Evolutionary conservation across 1,284 basidiomycete species (phyloP), one percentile per base, ranked within the genome.

Genomic region (Pseudozyma thailandica): DNA sequence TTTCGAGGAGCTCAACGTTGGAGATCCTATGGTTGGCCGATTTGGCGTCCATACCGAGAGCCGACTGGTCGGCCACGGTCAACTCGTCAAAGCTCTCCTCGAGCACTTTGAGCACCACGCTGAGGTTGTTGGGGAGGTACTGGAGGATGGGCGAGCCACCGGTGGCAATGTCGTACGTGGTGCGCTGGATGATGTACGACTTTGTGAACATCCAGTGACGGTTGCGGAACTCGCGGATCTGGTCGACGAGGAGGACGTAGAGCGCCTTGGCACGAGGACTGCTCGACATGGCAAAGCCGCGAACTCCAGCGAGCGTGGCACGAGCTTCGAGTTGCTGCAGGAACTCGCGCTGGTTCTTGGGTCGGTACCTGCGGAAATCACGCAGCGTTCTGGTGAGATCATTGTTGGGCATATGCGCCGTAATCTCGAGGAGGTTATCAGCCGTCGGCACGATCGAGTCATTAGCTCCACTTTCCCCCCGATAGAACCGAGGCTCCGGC

Each of bases 401-500:
- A 43, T 81, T 81, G 59, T 77, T 64, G 10, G 80, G 80, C 51
- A 79, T 62, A 33, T 73, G 62, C 2, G 62, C 58, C 2, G 80
- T 82, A 49, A 82, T 77, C 53, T 82, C 75, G 15, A 82, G 55
- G n/a, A 82, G 28, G 54, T 82, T 82, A 60, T 82, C 80, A 2
- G 48, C 62, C 0, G 71, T 59, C 3, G 80, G 80, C 2, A 82
- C 54, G 38, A 82, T 65, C 3, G 59, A 64, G 35, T 82, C 80
- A 50, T 78, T 79, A 5, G 71, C 75, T 3, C 79, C 79, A 16
- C n/a, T n/a, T n/a, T n/a, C n/a, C n/a, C n/a, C n/a, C n/a, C n/a
- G n/a, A n/a, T n/a, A n/a, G n/a, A n/a, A n/a, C n/a, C n/a, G n/a
- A n/a, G n/a, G n/a, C n/a, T n/a, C n/a, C 3, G 80, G 80, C 2